Evolutionary conservation across 176 grass and related monocot genomes (phyloP).

Genomic region (Eragrostis curvula): DNA sequence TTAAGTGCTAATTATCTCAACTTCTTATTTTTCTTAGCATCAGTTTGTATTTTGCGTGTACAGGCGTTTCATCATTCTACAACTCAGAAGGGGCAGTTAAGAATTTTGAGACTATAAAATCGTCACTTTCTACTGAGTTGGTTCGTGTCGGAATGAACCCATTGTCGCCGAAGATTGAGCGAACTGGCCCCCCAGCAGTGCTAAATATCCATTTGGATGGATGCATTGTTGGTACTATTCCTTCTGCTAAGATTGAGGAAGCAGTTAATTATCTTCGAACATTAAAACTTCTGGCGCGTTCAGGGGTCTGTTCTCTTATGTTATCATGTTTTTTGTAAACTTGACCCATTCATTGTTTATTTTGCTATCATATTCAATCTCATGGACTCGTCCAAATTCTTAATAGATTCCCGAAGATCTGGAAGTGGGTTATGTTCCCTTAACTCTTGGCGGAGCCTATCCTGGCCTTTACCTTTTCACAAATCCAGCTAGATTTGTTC

Average conservation of each 20-base stretch:
- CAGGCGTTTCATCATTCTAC: slow-evolving; percentile 89
- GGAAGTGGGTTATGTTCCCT: slow-evolving; percentile 91
- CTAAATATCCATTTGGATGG: slow-evolving; percentile 90
- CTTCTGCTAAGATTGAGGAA: slow-evolving; percentile 62
- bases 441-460: slow-evolving; percentile 86
- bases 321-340: slow-evolving; percentile 10
- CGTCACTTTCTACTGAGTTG: slow-evolving; percentile 64
- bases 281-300: slow-evolving; percentile 64
- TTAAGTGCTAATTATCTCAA: neutral
- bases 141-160: slow-evolving; percentile 79
- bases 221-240: slow-evolving; percentile 84
- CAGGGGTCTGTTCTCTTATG: slow-evolving; percentile 46
- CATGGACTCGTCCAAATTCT: slow-evolving; percentile 1
- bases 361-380: slow-evolving; percentile 23
- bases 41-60: slow-evolving; percentile 24
- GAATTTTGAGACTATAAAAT: slow-evolving; percentile 70
- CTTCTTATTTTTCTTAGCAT: slow-evolving; percentile 13
- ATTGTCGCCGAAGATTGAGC: slow-evolving; percentile 73
- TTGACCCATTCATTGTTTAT: neutral
- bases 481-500: slow-evolving; percentile 83
- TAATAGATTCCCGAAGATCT: slow-evolving; percentile 88
- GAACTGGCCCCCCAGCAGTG: slow-evolving; percentile 78
- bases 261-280: slow-evolving; percentile 73
- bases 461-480: slow-evolving; percentile 94
- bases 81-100: slow-evolving; percentile 73